Conservation (phyloP, 805 yeast genomes). For the Suhomyces sp. region DNA sequence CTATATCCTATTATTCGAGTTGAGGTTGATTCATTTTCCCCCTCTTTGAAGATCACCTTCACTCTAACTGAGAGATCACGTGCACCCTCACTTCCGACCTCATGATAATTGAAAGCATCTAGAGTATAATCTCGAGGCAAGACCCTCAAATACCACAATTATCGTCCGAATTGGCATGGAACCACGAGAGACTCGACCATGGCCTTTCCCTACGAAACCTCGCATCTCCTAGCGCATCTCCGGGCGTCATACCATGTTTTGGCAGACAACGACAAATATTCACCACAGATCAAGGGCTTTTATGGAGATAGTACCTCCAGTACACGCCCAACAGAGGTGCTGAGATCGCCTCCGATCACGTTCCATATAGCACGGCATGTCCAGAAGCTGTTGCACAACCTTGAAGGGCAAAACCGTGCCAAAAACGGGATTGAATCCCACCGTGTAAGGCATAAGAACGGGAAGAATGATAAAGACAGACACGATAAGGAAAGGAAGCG, state of each 20-base stretch:
- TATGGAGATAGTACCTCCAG: constrained; percentile 3
- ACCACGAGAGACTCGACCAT: too few relatives aligned
- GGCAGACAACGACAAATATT: constrained; percentile 23
- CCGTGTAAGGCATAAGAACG: neutral
- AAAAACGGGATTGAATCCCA: neutral
- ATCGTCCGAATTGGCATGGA: too few relatives aligned
- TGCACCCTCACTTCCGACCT: too few relatives aligned
- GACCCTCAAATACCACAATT: too few relatives aligned
- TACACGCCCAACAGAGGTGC: constrained; percentile 5
- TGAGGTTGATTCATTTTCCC: too few relatives aligned
- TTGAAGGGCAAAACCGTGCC: neutral
- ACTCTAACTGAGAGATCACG: too few relatives aligned
- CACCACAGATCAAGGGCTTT: constrained; percentile 20
- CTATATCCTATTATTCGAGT: too few relatives aligned
- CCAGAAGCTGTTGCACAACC: constrained; percentile 14
- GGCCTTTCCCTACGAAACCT: constrained; percentile 39
- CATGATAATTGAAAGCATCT: too few relatives aligned
- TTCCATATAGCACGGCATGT: constrained; percentile 25
- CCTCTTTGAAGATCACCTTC: too few relatives aligned
- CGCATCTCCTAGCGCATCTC: constrained; percentile 29
- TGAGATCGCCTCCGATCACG: constrained; percentile 34
- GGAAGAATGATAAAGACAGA: too few relatives aligned
- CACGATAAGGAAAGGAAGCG: too few relatives aligned
- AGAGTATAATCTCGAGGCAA: too few relatives aligned
- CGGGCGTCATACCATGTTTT: constrained; percentile 26